Conservation (phyloP, 495 filamentous ascomycete genomes). For the Xylaria venustula region DNA sequence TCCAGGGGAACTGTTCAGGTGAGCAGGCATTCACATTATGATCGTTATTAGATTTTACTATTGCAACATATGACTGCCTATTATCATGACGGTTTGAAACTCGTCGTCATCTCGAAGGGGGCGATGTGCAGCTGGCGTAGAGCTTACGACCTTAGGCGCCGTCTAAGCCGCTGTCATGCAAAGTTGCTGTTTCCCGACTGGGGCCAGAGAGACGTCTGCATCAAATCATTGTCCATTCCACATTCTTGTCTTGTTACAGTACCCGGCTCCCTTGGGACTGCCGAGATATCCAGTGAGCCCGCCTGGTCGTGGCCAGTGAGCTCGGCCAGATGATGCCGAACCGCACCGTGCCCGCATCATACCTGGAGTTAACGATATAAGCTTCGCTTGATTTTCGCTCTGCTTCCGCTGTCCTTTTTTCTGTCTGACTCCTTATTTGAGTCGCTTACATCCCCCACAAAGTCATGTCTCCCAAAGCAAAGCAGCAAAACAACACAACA, state of each 20-base stretch:
- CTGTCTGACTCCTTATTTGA: neutral
- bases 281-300: neutral
- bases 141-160: conserved; percentile 4
- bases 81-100: neutral
- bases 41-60: neutral
- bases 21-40: conserved; percentile 10
- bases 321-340: conserved; percentile 7
- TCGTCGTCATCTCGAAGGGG: conserved; percentile 1
- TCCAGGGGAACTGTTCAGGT: neutral
- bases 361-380: neutral
- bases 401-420: neutral
- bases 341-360: neutral
- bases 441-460: neutral
- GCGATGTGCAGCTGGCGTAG: neutral
- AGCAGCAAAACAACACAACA: too few species aligned
- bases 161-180: conserved; percentile 5
- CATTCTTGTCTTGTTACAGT: neutral
- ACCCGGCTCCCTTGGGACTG: neutral
- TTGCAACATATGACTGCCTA: neutral
- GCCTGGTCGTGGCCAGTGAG: neutral
- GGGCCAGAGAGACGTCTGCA: neutral
- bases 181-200: conserved; percentile 10
- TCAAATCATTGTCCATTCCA: conserved; percentile 7
- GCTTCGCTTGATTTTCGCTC: neutral
- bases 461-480: neutral